Percentiles rank a stretch among this genome's conserved stretches.
Evolutionary conservation across 169 alveolate genomes (phyloP).

Genomic region (Cryptosporidium sp.): DNA sequence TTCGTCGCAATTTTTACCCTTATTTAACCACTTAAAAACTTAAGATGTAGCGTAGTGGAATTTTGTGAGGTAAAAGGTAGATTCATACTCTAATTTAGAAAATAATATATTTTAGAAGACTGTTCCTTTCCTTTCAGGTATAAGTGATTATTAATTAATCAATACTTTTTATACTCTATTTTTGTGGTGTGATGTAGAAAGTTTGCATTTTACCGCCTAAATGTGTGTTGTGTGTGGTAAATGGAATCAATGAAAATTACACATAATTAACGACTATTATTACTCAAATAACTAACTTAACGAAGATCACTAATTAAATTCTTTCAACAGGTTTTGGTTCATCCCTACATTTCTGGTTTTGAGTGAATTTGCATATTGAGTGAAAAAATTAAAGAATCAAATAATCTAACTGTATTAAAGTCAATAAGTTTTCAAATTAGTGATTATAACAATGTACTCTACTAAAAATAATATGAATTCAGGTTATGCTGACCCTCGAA

Average conservation of each 20-base stretch:
- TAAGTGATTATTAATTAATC: neutral
- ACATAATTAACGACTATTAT: neutral
- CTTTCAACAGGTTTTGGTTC: neutral
- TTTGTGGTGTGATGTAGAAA: slow-evolving; percentile 14
- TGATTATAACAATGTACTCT: neutral
- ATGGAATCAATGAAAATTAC: slow-evolving; percentile 1
- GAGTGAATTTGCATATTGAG: neutral
- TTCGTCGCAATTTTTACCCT: neutral
- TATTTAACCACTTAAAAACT: too few species aligned
- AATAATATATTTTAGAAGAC: too few species aligned
- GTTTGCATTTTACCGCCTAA: slow-evolving; percentile 29
- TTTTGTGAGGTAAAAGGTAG: too few species aligned
- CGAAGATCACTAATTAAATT: neutral
- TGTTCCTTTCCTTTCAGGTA: neutral
- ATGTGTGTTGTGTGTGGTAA: slow-evolving; percentile 49
- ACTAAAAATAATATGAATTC: neutral
- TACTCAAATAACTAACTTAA: neutral
- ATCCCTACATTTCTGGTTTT: neutral
- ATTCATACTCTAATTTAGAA: neutral
- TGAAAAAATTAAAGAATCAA: neutral
- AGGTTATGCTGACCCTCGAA: slow-evolving; percentile 33
- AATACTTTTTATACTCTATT: neutral
- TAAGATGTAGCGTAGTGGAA: neutral
- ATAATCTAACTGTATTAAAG: neutral
- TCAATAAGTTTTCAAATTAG: neutral